Conservation (phyloP, 345 rosid species). For the Brassica nigra region DNA sequence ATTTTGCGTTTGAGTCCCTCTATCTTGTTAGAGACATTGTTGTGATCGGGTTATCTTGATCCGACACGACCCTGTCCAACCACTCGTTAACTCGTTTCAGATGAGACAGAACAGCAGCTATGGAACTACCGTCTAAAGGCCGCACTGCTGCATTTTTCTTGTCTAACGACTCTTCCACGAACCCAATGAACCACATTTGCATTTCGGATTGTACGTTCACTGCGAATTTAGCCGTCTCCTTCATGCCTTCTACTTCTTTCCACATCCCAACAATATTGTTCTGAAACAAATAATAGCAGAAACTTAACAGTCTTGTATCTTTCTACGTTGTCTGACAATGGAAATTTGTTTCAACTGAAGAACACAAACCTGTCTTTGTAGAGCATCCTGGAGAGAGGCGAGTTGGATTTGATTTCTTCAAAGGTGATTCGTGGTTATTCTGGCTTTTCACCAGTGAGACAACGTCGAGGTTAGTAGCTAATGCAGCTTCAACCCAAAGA, state of each 20-base stretch:
- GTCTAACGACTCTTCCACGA: constrained; percentile 82
- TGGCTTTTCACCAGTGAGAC: constrained; percentile 60
- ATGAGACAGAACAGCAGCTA: constrained; percentile 73
- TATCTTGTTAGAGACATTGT: constrained; percentile 43
- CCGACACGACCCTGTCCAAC: constrained; percentile 60
- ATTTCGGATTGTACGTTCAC: constrained; percentile 68
- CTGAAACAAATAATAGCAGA: constrained; percentile 1
- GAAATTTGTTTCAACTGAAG: neutral
- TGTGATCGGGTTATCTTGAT: constrained; percentile 22
- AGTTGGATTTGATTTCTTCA: constrained; percentile 47
- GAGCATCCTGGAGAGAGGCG: constrained; percentile 44
- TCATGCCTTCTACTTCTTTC: constrained; percentile 64
- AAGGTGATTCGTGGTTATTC: constrained; percentile 39
- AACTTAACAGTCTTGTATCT: neutral
- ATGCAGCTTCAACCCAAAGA: constrained; percentile 90
- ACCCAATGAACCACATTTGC: constrained; percentile 79
- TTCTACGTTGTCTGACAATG: neutral
- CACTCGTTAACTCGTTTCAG: constrained; percentile 85
- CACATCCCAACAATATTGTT: constrained; percentile 45
- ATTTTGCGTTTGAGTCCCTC: constrained; percentile 80
- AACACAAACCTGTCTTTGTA: constrained; percentile 30
- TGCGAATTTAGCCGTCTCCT: constrained; percentile 62
- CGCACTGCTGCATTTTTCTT: constrained; percentile 47
- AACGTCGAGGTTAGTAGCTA: constrained; percentile 83
- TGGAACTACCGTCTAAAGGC: constrained; percentile 65